Base-by-base conservation (phyloP, 2,329 filamentous ascomycete species). In the Microcera coccophila region DNA sequence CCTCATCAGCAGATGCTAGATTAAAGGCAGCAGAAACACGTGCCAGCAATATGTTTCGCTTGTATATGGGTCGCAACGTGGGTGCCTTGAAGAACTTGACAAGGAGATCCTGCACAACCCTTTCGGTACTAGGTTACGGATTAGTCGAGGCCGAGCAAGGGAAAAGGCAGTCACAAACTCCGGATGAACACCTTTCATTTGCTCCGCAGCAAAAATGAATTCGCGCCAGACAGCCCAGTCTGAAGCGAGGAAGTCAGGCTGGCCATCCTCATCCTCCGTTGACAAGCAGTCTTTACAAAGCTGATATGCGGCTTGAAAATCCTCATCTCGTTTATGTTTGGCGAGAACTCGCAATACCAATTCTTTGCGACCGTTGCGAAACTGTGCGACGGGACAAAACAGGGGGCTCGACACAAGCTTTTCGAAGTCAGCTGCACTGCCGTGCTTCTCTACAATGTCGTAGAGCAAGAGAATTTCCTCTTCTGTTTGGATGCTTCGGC, bases 391-490 rank as follows among this genome's bases (percentile, higher is more conserved):
- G 0, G 72, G 73, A 1, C 67, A 68, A 8, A 74, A 65, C 0
- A 65, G 50, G 0, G 66, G 59, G 33, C 70, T 70, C 3, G 54
- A 43, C 0, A 71, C 54, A 7, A 70, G 60, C 28, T 68, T 67
- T 2, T 66, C 47, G 44, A 67, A 70, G 33, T 74, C 72, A 0
- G 65, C 66, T 1, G 59, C 54, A 1, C 64, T 64, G 1, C 69
- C 73, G 9, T 75, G 70, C 4, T 62, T 64, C 21, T 69, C 64
- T 1, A 74, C 55, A 17, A 78, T 65, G 1, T 70, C 65, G 47
- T 75, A 78, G 15, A 75, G 67, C 2, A 78, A 64, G 1, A 73
- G 61, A 3, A 74, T 66, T 47, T 78, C 75, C 44, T 78, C 71
- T 45, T 78, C 75, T 0, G 67, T 67, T 29, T 66, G 63, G 21